These are phyloP conservation scores for Podila verticillata DNA, from an alignment of 192 early-diverging fungal species.

Conservation along the genomic window DNA sequence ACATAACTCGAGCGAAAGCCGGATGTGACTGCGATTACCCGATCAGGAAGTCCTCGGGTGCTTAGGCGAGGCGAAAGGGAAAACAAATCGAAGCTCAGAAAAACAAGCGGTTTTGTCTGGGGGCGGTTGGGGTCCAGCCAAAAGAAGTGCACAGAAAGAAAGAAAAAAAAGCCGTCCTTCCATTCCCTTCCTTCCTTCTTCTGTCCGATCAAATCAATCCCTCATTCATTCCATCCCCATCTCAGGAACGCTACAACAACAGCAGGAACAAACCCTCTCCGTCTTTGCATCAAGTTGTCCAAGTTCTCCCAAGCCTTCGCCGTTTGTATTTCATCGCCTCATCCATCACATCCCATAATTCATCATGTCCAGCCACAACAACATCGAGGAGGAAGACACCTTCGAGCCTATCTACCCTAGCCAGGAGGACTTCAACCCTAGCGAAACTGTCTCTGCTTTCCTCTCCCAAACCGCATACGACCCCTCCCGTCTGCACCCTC, in stretches of 20 bases:
- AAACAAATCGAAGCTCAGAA: neutral
- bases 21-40: neutral
- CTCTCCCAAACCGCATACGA: conserved; percentile 57
- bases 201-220: neutral
- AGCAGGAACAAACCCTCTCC: no score
- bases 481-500: conserved; percentile 56
- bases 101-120: no score
- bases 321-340: neutral
- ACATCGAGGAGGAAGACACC: conserved; percentile 48
- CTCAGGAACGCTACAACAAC: neutral
- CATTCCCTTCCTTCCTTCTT: neutral
- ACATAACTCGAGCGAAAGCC: neutral
- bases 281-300: neutral
- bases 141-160: neutral
- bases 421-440: conserved; percentile 54
- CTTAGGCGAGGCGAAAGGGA: neutral
- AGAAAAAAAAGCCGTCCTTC: conserved; percentile 3
- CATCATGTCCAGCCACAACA: conserved; percentile 36
- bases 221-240: neutral
- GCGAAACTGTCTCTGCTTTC: conserved; percentile 61
- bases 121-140: no score
- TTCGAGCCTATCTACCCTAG: conserved; percentile 48
- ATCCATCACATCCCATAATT: conserved; percentile 4
- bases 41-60: neutral
- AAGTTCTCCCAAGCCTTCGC: neutral